Evolutionary conservation across 2,329 filamentous ascomycete genomes (phyloP).

Genomic region (Fusarium sp.): DNA sequence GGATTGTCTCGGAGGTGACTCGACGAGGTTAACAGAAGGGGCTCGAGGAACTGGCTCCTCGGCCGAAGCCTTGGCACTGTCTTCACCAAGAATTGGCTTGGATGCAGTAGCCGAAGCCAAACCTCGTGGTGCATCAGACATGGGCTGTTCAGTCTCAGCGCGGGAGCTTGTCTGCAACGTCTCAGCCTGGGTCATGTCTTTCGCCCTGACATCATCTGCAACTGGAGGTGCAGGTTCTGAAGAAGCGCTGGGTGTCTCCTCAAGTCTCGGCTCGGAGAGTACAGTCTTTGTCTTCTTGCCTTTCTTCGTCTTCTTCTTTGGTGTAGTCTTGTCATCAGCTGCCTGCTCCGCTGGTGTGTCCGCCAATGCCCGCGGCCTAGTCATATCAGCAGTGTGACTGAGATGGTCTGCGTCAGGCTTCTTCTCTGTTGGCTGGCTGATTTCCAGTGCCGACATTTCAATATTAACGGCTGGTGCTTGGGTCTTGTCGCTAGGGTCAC

Average conservation of each 20-base stretch:
- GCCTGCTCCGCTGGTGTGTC: background rate
- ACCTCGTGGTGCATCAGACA: too few species aligned
- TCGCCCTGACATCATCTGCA: too few species aligned
- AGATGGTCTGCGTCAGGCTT: background rate
- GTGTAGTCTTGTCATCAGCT: constrained; percentile 33
- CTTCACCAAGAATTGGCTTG: too few species aligned
- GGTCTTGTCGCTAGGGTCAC: background rate
- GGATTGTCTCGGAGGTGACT: background rate
- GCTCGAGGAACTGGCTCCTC: background rate
- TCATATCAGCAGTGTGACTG: background rate
- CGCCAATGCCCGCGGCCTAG: background rate
- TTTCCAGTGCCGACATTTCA: background rate
- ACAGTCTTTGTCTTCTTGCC: constrained; percentile 14
- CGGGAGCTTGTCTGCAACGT: too few species aligned
- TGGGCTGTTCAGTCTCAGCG: too few species aligned
- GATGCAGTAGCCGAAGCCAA: too few species aligned
- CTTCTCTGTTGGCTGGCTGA: constrained; percentile 46
- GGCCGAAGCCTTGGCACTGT: background rate
- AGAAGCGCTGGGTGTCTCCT: background rate
- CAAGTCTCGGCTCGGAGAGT: background rate
- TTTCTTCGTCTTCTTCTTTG: constrained; percentile 51
- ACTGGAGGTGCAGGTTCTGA: background rate
- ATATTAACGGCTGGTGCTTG: background rate
- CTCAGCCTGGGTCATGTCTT: too few species aligned
- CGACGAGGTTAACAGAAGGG: background rate